Conservation (phyloP, 1,139 yeast genomes). For the Debaryomycetaceae sp. region DNA sequence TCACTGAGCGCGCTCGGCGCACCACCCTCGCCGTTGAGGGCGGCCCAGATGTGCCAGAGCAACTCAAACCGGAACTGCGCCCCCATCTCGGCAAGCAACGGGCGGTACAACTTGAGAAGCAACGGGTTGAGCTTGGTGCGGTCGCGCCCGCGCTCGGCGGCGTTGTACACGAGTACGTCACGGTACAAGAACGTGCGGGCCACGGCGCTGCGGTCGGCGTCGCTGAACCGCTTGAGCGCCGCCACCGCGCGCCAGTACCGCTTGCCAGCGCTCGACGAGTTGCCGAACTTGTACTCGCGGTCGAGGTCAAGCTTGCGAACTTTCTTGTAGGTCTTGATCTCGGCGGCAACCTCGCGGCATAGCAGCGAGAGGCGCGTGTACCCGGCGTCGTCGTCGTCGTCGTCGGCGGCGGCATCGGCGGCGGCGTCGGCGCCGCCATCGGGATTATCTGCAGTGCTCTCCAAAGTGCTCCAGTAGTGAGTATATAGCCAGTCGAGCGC, state of each 20-base stretch:
- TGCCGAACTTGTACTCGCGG: slow-evolving; percentile 32
- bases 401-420: slow-evolving; percentile 16
- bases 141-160: slow-evolving; percentile 10
- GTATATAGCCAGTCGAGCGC: slow-evolving; percentile 76
- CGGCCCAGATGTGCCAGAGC: slow-evolving; percentile 5
- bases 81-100: slow-evolving; percentile 31
- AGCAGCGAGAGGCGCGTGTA: slow-evolving; percentile 1
- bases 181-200: slow-evolving; percentile 18
- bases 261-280: slow-evolving; percentile 30
- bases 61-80: slow-evolving; percentile 15
- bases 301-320: slow-evolving; percentile 45
- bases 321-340: slow-evolving; percentile 28
- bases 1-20: slow-evolving; percentile 5
- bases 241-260: slow-evolving; percentile 39
- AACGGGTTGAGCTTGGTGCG: slow-evolving; percentile 25
- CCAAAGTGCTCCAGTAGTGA: slow-evolving; percentile 64
- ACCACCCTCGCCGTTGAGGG: slow-evolving; percentile 6
- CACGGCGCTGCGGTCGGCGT: slow-evolving; percentile 10
- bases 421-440: slow-evolving; percentile 17
- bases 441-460: slow-evolving; percentile 18
- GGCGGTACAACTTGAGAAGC: slow-evolving; percentile 28
- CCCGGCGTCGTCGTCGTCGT: slow-evolving; percentile 9
- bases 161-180: slow-evolving; percentile 26
- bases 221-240: slow-evolving; percentile 12
- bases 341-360: slow-evolving; percentile 10